These are phyloP conservation scores for Penicillium angulare DNA, from an alignment of 495 filamentous ascomycete species.

Conservation along the genomic window DNA sequence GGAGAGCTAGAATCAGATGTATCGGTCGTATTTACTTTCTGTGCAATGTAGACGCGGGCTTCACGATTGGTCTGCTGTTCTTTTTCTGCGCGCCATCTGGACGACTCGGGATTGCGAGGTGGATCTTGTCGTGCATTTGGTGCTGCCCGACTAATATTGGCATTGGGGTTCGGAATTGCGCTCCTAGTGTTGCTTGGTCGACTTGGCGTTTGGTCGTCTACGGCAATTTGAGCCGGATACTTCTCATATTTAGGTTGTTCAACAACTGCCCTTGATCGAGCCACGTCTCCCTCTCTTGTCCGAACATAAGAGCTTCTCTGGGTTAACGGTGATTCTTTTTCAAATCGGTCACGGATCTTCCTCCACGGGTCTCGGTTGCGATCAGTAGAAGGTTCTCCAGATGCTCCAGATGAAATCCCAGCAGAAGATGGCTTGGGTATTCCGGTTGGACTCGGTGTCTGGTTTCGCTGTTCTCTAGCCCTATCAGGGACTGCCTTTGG, in stretches of 20 bases:
- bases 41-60: conserved; percentile 13
- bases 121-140: conserved; percentile 6
- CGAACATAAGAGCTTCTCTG: conserved; percentile 12
- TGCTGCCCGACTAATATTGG: conserved; percentile 9
- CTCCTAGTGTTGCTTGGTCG: background rate
- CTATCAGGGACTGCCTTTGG: conserved; percentile 23
- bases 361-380: conserved; percentile 32
- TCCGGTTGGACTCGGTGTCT: conserved; percentile 20
- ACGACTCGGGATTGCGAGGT: conserved; percentile 7
- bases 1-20: conserved; percentile 28
- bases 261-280: conserved; percentile 18
- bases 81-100: conserved; percentile 21
- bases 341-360: conserved; percentile 29
- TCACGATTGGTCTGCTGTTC: conserved; percentile 26
- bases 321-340: conserved; percentile 28
- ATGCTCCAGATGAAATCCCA: conserved; percentile 10
- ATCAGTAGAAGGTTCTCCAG: conserved; percentile 17
- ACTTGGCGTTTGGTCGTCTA: background rate
- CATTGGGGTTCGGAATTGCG: background rate
- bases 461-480: conserved; percentile 13
- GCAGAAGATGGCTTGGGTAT: conserved; percentile 19
- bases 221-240: background rate
- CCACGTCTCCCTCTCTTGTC: conserved; percentile 15
- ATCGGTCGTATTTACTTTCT: conserved; percentile 20
- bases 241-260: background rate